Conservation (phyloP, 2,329 filamentous ascomycete genomes). For the Exophiala xenobiotica region DNA sequence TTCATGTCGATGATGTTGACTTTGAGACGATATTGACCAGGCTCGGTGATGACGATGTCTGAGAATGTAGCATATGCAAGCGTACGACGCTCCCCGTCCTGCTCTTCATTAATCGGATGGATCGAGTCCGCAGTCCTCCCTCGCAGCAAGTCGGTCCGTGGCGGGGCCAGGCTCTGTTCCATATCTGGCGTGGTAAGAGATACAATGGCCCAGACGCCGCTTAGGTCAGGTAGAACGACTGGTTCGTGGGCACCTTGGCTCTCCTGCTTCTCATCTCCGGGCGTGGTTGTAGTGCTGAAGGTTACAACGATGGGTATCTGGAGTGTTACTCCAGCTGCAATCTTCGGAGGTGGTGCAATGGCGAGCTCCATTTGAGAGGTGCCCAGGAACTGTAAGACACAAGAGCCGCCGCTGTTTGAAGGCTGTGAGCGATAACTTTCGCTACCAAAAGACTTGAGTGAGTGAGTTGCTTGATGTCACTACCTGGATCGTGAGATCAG, state of each 20-base stretch:
- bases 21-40: conserved; percentile 27
- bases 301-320: conserved; percentile 22
- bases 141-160: conserved; percentile 24
- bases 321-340: conserved; percentile 20
- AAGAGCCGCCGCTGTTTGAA: no score
- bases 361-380: conserved; percentile 22
- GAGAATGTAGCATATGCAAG: conserved; percentile 29
- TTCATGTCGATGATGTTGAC: conserved; percentile 30
- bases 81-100: conserved; percentile 14
- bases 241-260: neutral
- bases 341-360: conserved; percentile 19
- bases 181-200: conserved; percentile 26
- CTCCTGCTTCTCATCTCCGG: neutral
- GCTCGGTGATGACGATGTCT: conserved; percentile 24
- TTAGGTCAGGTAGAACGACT: conserved; percentile 12
- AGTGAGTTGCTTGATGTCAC: no score
- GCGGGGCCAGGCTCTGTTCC: conserved; percentile 20
- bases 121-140: conserved; percentile 29
- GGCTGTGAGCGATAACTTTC: no score
- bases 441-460: no score
- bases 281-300: conserved; percentile 6
- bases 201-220: conserved; percentile 27
- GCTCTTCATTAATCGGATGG: conserved; percentile 17
- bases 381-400: neutral
- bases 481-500: no score